Conservation (phyloP, 768 basidiomycete species). For the Tulasnella sp. region DNA sequence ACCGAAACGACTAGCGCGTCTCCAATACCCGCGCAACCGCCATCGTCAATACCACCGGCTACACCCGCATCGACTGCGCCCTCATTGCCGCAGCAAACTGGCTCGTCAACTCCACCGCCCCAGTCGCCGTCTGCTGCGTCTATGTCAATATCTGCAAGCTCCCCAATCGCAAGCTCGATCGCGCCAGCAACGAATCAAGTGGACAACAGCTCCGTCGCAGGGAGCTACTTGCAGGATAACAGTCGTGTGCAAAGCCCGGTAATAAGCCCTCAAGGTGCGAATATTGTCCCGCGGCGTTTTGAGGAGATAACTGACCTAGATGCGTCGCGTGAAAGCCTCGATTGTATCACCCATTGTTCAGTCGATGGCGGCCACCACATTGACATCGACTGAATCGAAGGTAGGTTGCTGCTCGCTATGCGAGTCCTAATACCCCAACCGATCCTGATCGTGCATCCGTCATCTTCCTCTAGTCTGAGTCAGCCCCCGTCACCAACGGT, state of each 20-base stretch:
- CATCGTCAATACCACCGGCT: constrained; percentile 33
- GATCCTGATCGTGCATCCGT: not conserved
- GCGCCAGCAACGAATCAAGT: constrained; percentile 22
- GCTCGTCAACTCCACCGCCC: constrained; percentile 44
- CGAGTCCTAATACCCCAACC: not conserved
- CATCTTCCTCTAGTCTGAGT: not conserved
- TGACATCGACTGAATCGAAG: not conserved
- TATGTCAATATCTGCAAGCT: constrained; percentile 15
- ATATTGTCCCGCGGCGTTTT: not conserved
- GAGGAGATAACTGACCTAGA: not conserved
- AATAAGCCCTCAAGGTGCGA: constrained; percentile 10
- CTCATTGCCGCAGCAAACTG: constrained; percentile 33
- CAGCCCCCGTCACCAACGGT: constrained; percentile 3
- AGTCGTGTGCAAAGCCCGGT: constrained; percentile 26
- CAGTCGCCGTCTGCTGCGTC: constrained; percentile 26
- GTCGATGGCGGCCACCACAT: not conserved
- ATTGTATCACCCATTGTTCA: constrained; percentile 5
- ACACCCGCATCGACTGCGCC: constrained; percentile 37
- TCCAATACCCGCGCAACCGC: constrained; percentile 36
- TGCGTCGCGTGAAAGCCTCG: not conserved
- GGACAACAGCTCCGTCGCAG: constrained; percentile 6
- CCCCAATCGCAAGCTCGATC: constrained; percentile 23
- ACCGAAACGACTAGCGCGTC: constrained; percentile 27
- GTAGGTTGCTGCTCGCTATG: not conserved
- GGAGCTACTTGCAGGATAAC: constrained; percentile 18